phyloP scores from a whole-genome alignment of 116 monocot species.

The Thalassia testudinum region DNA sequence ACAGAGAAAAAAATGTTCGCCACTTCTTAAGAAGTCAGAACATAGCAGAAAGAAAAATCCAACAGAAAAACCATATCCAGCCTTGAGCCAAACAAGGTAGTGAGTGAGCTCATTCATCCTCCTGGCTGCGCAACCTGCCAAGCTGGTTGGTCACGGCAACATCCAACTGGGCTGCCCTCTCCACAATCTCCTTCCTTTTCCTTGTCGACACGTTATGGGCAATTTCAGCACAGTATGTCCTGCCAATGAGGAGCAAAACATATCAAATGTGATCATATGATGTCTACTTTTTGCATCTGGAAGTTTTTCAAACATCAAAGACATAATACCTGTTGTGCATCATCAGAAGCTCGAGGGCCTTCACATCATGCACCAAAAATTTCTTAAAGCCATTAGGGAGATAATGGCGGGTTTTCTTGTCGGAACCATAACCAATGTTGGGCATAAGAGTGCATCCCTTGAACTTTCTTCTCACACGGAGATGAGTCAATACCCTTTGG shows the following conservation, averaged over 20 bases:
- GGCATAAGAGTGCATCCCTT: constrained; percentile 86
- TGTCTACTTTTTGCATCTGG: no score
- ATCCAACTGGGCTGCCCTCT: constrained; percentile 47
- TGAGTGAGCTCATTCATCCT: constrained; percentile 35
- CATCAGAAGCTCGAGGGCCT: constrained; percentile 62
- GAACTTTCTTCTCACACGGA: constrained; percentile 77
- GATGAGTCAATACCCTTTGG: constrained; percentile 72
- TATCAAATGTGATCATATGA: no score
- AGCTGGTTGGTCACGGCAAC: constrained; percentile 56
- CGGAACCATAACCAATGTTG: constrained; percentile 84
- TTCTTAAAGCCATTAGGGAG: constrained; percentile 62
- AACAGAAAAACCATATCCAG: no score
- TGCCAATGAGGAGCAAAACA: no score
- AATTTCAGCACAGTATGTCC: constrained; percentile 66
- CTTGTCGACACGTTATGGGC: constrained; percentile 40
- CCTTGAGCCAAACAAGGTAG: no score
- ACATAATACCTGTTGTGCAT: constrained; percentile 78
- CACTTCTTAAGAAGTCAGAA: no score
- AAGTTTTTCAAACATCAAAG: background rate
- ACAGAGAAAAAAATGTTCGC: no score
- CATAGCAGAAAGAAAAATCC: no score
- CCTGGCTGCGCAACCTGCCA: constrained; percentile 57
- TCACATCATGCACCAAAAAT: constrained; percentile 52
- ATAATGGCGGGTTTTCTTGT: constrained; percentile 76
- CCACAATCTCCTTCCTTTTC: constrained; percentile 59